Percentiles rank a stretch among this genome's conserved stretches.
Evolutionary conservation across 2,329 filamentous ascomycete species (phyloP).

Genomic region (Neopestalotiopsis clavispora): DNA sequence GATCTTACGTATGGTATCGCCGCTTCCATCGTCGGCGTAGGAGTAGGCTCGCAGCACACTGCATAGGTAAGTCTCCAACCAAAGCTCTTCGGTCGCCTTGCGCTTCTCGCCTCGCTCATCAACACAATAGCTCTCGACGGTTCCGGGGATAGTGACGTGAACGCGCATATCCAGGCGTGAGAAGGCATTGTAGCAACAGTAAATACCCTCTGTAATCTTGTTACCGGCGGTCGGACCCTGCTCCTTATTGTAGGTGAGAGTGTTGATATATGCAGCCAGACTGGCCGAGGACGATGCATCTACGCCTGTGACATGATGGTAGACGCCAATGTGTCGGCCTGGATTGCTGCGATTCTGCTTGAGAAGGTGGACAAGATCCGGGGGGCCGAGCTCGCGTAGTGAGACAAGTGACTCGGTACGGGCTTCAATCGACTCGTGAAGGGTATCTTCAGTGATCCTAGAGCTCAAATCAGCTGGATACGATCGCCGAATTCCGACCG

Average conservation of each 20-base stretch:
- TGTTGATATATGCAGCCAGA: constrained; percentile 97
- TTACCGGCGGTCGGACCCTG: constrained; percentile 74
- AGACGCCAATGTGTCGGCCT: constrained; percentile 81
- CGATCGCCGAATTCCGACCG: background rate
- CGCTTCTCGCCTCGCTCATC: constrained; percentile 96
- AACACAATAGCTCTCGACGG: constrained; percentile 95
- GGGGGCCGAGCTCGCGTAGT: constrained; percentile 91
- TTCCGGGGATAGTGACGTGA: constrained; percentile 94
- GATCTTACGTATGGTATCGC: constrained; percentile 94
- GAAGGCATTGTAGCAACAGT: constrained; percentile 99
- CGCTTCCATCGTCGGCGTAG: constrained; percentile 94
- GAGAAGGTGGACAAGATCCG: constrained; percentile 92
- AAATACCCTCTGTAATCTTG: constrained; percentile 92
- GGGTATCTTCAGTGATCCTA: constrained; percentile 91
- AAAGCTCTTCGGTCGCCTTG: constrained; percentile 89
- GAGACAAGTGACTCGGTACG: constrained; percentile 86
- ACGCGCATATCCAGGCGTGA: constrained; percentile 98
- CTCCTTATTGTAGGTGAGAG: constrained; percentile 82
- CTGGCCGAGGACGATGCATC: constrained; percentile 98
- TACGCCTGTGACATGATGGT: constrained; percentile 96
- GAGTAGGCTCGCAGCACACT: constrained; percentile 93
- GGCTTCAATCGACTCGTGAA: constrained; percentile 89
- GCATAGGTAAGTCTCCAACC: constrained; percentile 97
- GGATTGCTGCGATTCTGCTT: constrained; percentile 70
- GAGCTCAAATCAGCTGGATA: constrained; percentile 4